These are phyloP conservation scores for Arthrobotrys megalospora DNA, from an alignment of 2,329 filamentous ascomycete genomes.

Conservation along the genomic window DNA sequence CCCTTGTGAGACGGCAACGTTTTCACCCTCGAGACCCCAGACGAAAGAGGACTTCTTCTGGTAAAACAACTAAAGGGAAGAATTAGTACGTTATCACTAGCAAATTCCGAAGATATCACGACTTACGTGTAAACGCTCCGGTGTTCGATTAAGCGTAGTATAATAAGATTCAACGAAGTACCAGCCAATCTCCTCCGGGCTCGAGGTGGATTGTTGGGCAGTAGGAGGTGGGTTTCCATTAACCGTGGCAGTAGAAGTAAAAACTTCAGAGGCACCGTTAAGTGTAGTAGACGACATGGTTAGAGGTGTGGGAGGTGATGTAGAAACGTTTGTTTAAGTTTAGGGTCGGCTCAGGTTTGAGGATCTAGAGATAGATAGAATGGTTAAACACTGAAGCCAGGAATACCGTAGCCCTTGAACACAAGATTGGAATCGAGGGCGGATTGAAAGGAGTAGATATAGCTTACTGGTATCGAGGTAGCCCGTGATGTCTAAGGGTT, in stretches of 20 bases:
- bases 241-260: constrained; percentile 66
- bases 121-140: constrained; percentile 86
- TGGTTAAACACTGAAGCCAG: background rate
- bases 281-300: constrained; percentile 63
- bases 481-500: constrained; percentile 62
- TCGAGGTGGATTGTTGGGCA: constrained; percentile 68
- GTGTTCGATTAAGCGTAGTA: constrained; percentile 93
- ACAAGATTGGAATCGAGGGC: background rate
- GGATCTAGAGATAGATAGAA: background rate
- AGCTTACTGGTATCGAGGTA: constrained; percentile 56
- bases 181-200: constrained; percentile 97
- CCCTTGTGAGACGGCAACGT: constrained; percentile 87
- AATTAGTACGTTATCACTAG: constrained; percentile 4
- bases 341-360: constrained; percentile 7
- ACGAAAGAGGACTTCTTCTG: constrained; percentile 96
- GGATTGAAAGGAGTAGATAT: constrained; percentile 57
- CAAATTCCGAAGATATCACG: constrained; percentile 2
- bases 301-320: constrained; percentile 10
- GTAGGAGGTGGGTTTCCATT: constrained; percentile 63
- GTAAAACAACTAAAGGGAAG: constrained; percentile 82
- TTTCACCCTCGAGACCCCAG: constrained; percentile 89
- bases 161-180: constrained; percentile 99
- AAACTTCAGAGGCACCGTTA: constrained; percentile 66
- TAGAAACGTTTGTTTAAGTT: background rate
- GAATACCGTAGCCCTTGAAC: background rate